Evolutionary conservation across 2,329 filamentous ascomycete genomes (phyloP).

Genomic region (Ceratocystis smalleyi): DNA sequence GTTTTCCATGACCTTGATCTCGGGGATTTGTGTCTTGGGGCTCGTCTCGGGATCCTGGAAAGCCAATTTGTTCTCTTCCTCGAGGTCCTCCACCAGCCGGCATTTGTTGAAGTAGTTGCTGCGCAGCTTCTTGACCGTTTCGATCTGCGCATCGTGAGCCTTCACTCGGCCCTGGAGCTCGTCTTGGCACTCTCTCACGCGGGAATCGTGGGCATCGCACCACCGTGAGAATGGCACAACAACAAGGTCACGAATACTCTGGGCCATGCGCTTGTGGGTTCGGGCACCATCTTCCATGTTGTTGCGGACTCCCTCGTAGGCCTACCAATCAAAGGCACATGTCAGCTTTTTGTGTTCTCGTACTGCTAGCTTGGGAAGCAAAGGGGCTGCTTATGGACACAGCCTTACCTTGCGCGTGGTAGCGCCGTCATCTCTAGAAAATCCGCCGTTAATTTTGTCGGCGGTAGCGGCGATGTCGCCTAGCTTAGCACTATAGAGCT

Average conservation of each 20-base stretch:
- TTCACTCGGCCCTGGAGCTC: conserved; percentile 84
- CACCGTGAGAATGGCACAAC: conserved; percentile 87
- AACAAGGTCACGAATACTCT: conserved; percentile 90
- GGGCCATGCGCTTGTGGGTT: conserved; percentile 88
- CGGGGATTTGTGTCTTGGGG: conserved; percentile 54
- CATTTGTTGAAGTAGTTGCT: conserved; percentile 99
- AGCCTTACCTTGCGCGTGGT: conserved; percentile 76
- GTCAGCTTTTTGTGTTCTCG: not conserved
- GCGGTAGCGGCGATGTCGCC: conserved; percentile 67
- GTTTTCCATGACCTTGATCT: conserved; percentile 71
- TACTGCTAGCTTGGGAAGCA: not conserved
- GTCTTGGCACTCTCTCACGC: conserved; percentile 87
- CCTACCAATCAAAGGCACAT: conserved; percentile 34
- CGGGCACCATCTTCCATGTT: conserved; percentile 86
- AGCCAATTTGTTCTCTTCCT: conserved; percentile 96
- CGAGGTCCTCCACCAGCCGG: conserved; percentile 82
- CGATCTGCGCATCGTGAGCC: conserved; percentile 80
- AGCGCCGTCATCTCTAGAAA: conserved; percentile 81
- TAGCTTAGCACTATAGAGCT: conserved; percentile 67
- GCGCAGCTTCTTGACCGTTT: conserved; percentile 78
- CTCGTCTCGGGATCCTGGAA: conserved; percentile 75
- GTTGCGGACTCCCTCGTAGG: conserved; percentile 79
- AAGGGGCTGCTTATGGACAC: not conserved
- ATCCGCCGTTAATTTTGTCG: conserved; percentile 70
- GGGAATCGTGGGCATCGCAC: conserved; percentile 86